Evolutionary conservation across 345 rosid genomes (phyloP).

Genomic region (Brassica rapa): DNA sequence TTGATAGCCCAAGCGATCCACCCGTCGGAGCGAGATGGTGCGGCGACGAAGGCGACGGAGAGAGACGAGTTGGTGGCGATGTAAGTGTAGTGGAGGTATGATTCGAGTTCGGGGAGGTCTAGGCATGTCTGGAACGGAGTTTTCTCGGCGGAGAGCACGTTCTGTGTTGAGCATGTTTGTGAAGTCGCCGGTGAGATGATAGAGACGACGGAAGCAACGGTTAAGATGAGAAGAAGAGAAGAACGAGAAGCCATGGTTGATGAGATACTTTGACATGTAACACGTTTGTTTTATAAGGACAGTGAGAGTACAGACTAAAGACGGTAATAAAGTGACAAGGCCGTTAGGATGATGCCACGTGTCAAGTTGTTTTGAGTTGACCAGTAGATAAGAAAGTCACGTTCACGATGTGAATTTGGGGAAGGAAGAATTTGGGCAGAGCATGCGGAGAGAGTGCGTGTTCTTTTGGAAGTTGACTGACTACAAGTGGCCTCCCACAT

Average conservation of each 20-base stretch:
- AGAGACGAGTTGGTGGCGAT: constrained; percentile 69
- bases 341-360: constrained; percentile 34
- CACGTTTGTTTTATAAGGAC: not conserved
- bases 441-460: constrained; percentile 41
- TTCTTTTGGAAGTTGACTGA: constrained; percentile 32
- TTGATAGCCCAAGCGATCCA: constrained; percentile 90
- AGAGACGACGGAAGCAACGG: constrained; percentile 28
- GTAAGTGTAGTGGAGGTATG: constrained; percentile 76
- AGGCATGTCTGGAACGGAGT: constrained; percentile 47
- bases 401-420: constrained; percentile 23
- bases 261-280: not conserved
- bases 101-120: constrained; percentile 51
- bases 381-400: not conserved
- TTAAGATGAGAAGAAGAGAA: constrained; percentile 3
- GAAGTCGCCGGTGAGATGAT: constrained; percentile 52
- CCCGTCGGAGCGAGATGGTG: constrained; percentile 50
- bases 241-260: constrained; percentile 19
- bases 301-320: not conserved
- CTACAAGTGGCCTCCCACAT: not conserved
- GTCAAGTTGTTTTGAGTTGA: constrained; percentile 20
- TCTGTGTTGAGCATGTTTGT: constrained; percentile 58
- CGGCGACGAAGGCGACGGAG: constrained; percentile 65
- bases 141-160: constrained; percentile 26
- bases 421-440: constrained; percentile 18
- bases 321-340: not conserved